Conservation (phyloP, 495 filamentous ascomycete species). For the Aspergillus taichungensis region DNA sequence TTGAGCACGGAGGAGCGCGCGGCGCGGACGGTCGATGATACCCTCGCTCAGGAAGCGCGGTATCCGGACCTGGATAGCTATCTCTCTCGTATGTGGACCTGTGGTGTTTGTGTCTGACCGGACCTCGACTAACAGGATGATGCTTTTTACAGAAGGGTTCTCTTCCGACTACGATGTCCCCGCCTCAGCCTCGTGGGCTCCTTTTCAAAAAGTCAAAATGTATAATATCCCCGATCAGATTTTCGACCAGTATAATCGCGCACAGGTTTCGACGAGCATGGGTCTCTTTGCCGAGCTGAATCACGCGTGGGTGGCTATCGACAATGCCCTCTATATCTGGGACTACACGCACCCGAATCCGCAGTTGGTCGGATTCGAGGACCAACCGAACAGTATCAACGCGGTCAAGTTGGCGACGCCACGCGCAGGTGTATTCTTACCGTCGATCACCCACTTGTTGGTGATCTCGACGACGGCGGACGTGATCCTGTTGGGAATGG, state of each 20-base stretch:
- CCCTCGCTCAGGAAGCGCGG: constrained; percentile 60
- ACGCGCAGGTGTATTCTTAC: constrained; percentile 71
- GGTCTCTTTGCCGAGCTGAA: constrained; percentile 87
- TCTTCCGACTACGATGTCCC: constrained; percentile 86
- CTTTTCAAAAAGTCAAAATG: constrained; percentile 73
- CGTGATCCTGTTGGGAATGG: constrained; percentile 73
- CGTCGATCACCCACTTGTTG: constrained; percentile 72
- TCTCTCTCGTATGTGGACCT: constrained; percentile 64
- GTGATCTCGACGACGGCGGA: constrained; percentile 81
- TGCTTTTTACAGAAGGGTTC: constrained; percentile 53
- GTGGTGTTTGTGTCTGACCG: not conserved
- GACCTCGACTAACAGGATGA: constrained; percentile 6
- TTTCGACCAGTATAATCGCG: constrained; percentile 80
- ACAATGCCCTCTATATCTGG: constrained; percentile 94
- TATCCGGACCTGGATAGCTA: constrained; percentile 90
- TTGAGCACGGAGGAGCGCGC: constrained; percentile 68
- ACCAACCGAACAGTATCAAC: constrained; percentile 75
- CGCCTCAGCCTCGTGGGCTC: constrained; percentile 61
- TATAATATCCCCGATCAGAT: constrained; percentile 83
- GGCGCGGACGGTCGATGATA: constrained; percentile 73
- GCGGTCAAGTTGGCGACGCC: constrained; percentile 76
- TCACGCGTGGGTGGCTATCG: constrained; percentile 92
- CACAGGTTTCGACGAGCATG: constrained; percentile 77
- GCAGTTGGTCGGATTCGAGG: constrained; percentile 86
- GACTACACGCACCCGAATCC: constrained; percentile 86